Percentiles rank a stretch among this genome's conserved stretches.
phyloP scores from a whole-genome alignment of 2,329 filamentous ascomycete genomes.

The Anthostomella pinea region DNA sequence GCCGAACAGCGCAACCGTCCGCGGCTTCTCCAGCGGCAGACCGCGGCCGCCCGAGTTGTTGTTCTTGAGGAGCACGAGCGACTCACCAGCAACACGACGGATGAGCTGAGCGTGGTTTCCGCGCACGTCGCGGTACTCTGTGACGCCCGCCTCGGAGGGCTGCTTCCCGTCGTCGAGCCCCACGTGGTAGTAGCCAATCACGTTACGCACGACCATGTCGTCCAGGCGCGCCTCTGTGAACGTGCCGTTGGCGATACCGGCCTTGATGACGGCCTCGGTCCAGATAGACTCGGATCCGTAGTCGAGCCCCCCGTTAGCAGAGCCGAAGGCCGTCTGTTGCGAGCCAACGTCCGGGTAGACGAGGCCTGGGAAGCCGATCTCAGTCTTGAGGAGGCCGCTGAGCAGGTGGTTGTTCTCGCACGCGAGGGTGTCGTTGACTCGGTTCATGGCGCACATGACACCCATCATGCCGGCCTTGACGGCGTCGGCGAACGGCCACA shows the following conservation, averaged over 20 bases:
- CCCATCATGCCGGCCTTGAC: constrained; percentile 63
- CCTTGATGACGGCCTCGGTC: constrained; percentile 23
- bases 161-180: constrained; percentile 58
- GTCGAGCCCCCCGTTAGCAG: constrained; percentile 25
- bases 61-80: constrained; percentile 81
- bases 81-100: constrained; percentile 73
- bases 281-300: too few species aligned
- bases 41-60: constrained; percentile 27
- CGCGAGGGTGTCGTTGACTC: constrained; percentile 73
- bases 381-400: constrained; percentile 73
- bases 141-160: too few species aligned
- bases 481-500: constrained; percentile 73
- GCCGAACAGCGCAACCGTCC: constrained; percentile 72
- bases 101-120: constrained; percentile 70
- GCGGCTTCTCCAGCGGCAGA: constrained; percentile 56
- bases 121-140: constrained; percentile 75
- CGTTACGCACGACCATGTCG: constrained; percentile 84
- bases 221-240: constrained; percentile 38
- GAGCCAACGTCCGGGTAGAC: constrained; percentile 40
- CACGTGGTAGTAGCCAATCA: constrained; percentile 66
- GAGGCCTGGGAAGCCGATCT: constrained; percentile 67
- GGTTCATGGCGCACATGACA: constrained; percentile 69
- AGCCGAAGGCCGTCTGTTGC: constrained; percentile 27
- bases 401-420: constrained; percentile 76
- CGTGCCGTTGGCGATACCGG: too few species aligned